Percentiles rank a stretch among this genome's conserved stretches.
These are phyloP conservation scores for Amauroascus verrucosus DNA, from an alignment of 2,329 filamentous ascomycete genomes.

Conservation along the genomic window DNA sequence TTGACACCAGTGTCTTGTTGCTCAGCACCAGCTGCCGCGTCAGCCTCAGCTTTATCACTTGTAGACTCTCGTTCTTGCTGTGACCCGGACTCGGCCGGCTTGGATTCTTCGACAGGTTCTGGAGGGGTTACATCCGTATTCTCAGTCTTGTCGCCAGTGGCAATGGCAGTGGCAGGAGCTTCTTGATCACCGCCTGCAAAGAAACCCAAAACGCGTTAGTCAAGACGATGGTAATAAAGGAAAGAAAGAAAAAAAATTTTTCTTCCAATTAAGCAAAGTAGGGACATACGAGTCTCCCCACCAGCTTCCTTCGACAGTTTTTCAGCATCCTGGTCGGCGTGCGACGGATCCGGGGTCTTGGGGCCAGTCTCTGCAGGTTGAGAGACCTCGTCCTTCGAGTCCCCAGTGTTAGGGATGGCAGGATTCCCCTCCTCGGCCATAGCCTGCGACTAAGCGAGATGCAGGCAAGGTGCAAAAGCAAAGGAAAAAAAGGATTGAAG, in stretches of 20 bases:
- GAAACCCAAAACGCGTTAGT: background rate
- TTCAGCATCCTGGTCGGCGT: slow-evolving; percentile 21
- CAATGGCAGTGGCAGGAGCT: slow-evolving; percentile 13
- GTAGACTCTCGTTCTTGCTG: slow-evolving; percentile 19
- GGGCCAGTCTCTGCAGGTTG: slow-evolving; percentile 16
- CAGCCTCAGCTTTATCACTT: slow-evolving; percentile 19
- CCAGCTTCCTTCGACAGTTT: slow-evolving; percentile 23
- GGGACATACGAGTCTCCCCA: slow-evolving; percentile 23
- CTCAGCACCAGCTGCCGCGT: slow-evolving; percentile 17
- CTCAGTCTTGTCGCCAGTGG: slow-evolving; percentile 15
- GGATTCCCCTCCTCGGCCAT: slow-evolving; percentile 34
- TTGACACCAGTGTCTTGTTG: slow-evolving; percentile 31
- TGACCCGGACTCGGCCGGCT: slow-evolving; percentile 23
- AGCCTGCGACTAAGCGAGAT: slow-evolving; percentile 8
- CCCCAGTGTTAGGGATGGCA: slow-evolving; percentile 24
- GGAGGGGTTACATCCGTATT: slow-evolving; percentile 19
- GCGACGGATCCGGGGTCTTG: slow-evolving; percentile 16
- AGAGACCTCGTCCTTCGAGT: slow-evolving; percentile 22
- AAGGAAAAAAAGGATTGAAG: slow-evolving; percentile 1
- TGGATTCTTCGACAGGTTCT: slow-evolving; percentile 16
- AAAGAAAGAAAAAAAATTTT: background rate
- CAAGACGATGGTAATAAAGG: background rate
- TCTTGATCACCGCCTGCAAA: slow-evolving; percentile 21
- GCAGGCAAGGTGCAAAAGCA: background rate
- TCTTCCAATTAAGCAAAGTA: background rate